Percentiles rank a stretch among this genome's conserved stretches.
These are phyloP conservation scores for Penicillium fimorum DNA, from an alignment of 495 filamentous ascomycete species.

Conservation along the genomic window DNA sequence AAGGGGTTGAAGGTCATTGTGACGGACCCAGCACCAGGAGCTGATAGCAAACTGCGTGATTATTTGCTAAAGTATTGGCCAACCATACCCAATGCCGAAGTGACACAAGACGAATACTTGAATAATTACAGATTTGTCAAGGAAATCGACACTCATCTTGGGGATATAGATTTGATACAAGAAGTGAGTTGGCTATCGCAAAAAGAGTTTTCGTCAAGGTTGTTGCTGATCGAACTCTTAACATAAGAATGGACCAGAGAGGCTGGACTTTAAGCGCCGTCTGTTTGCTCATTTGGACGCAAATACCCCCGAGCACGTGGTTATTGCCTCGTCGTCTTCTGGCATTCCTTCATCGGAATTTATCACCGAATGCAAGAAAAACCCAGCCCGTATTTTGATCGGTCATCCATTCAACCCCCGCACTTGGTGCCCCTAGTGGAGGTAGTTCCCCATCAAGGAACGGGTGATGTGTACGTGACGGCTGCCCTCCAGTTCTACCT, in stretches of 20 bases:
- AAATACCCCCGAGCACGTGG: conserved; percentile 13
- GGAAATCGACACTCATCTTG: conserved; percentile 14
- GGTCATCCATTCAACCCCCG: conserved; percentile 60
- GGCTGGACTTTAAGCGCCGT: conserved; percentile 21
- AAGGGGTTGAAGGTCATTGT: conserved; percentile 21
- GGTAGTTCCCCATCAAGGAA: conserved; percentile 42
- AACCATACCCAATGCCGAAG: conserved; percentile 1
- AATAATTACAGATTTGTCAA: conserved; percentile 17
- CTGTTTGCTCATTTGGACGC: conserved; percentile 24
- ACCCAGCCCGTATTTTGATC: conserved; percentile 43
- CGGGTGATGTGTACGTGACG: conserved; percentile 4
- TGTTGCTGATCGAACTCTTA: background rate
- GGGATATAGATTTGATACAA: conserved; percentile 17
- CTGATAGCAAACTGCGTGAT: conserved; percentile 13
- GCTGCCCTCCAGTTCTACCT: conserved; percentile 42
- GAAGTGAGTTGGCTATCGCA: conserved; percentile 10
- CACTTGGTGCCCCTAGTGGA: conserved; percentile 57
- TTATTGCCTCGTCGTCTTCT: conserved; percentile 26
- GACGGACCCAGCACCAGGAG: conserved; percentile 22
- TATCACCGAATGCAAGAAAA: conserved; percentile 21
- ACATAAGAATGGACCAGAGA: conserved; percentile 20
- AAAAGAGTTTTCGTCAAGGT: background rate
- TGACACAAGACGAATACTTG: conserved; percentile 6
- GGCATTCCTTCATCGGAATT: conserved; percentile 24
- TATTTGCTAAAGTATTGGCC: conserved; percentile 15